phyloP scores from a whole-genome alignment of 179 eudicot genomes.

The Sideroxylon spinosum region DNA sequence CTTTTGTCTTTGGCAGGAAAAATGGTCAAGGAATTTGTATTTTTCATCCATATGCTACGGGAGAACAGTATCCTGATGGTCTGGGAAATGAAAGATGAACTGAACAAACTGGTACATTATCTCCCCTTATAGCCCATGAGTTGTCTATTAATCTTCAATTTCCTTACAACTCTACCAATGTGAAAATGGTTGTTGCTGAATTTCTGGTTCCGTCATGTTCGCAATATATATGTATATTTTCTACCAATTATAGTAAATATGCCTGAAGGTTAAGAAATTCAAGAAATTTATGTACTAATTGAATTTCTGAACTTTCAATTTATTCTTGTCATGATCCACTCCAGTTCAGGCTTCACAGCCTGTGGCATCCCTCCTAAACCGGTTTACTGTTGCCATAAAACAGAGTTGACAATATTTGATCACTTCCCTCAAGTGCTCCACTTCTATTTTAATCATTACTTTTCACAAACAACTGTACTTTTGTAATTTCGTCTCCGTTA shows the following conservation, averaged over 20 bases:
- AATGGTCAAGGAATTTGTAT: slow-evolving; percentile 16
- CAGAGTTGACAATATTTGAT: neutral
- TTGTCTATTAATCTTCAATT: neutral
- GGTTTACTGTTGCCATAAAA: neutral
- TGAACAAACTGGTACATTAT: slow-evolving; percentile 9
- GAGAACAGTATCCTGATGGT: slow-evolving; percentile 13
- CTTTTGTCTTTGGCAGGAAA: slow-evolving; percentile 6
- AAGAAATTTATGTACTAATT: neutral
- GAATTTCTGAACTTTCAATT: neutral
- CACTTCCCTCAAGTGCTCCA: neutral
- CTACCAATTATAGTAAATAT: neutral
- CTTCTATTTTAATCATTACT: neutral
- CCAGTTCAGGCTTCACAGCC: neutral
- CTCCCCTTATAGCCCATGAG: neutral
- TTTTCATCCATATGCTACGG: slow-evolving; percentile 14
- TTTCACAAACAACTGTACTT: neutral
- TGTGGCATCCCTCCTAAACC: neutral
- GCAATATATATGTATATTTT: neutral
- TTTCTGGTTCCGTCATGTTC: neutral
- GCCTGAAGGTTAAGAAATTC: neutral
- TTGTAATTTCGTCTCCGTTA: neutral
- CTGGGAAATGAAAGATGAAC: neutral
- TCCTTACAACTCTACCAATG: neutral
- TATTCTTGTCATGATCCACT: neutral
- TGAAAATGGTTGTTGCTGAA: neutral